Base-by-base conservation (phyloP, 306 rosid species). In the Castanopsis chinensis region DNA sequence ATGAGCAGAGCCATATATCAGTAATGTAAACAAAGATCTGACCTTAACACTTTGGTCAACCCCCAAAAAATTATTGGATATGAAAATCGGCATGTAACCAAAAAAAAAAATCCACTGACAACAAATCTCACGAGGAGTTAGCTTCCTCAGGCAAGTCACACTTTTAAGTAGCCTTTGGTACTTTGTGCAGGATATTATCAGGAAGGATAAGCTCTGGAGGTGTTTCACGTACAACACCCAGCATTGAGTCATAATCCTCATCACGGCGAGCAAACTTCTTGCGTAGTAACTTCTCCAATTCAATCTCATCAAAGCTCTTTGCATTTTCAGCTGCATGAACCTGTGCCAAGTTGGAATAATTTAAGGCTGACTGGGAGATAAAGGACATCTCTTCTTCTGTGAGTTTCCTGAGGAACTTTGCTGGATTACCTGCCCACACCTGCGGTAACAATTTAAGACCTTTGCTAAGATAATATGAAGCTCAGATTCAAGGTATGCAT, bases 381-480 rank as follows among this genome's bases (percentile, higher is more conserved):
- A 92, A 95, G 73, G 94, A 82, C 86, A 90, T 90, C 90, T 95
- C 99, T 23, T 95, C 91, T 83, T 95, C 94, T 5, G 97, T 87
- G 33, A 95, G 98, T 90, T 90, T 95, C 86, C 99, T 91, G 86
- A 93, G 84, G 86, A 92, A 93, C 87, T 83, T 92, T 56, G 99
- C 98, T 1, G 99, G 99, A 79, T 93, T 95, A 55, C 99, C 99
- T 76, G 96, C 99, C 99, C 99, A 94, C 65, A 92, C 94, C 99
- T 94, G 86, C 73, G 76, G 76, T 76, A 53, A 64, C 71, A 77
- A 28, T 73, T 18, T 20, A 12, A 64, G 14, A 55, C 9, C 51
- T 14, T 78, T 64, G 11, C 28, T 32, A n/a, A 33, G 49, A 65
- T 5, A 67, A 33, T 67, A 33, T 8, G 15, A 33, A 33, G 51